Evolutionary conservation across 768 basidiomycete species (phyloP), one percentile per base, ranked within the genome.

Genomic region (Rhodotorula graminis): DNA sequence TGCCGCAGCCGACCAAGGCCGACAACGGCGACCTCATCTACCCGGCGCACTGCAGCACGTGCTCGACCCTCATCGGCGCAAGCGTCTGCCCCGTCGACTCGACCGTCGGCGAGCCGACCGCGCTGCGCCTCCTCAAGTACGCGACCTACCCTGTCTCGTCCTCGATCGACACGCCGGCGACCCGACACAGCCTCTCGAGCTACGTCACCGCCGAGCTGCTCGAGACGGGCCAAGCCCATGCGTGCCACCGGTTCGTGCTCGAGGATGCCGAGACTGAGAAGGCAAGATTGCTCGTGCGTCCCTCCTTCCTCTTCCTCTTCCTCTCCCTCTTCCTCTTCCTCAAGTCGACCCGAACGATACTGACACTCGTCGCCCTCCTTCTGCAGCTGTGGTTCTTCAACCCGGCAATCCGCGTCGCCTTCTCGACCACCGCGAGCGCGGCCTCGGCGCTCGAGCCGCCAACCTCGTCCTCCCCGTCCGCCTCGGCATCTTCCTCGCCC

Each of bases 361-460:
- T 9, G 11, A 40, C 8, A 16, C 40, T 70, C 4, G 1, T 37
- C 21, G 61, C 58, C 57, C 40, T 33, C 5, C 44, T 25, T 37
- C 29, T 19, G 27, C 78, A 94, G 93, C 84, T 97, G 31, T 97
- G 95, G 94, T 80, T 97, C 31, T 96, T 98, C 85, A 96, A 94
- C 80, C 93, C 93, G 1, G 88, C 85, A 73, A 87, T 98, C 76
- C 87, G 86, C 19, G 81, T 97, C 23, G 87, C 92, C 2, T 94
- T 92, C 79, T 85, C 86, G 58, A 84, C 86, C 16, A 81, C 85
- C 12, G 81, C 82, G 19, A 83, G 85, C 27, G 86, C 86, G 19
- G 55, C 49, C 11, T 44, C 37, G 66, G 80, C 85, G 14, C 83
- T 92, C 31, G 86, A 88, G 15, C 86, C 87, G 79, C 84, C 82